phyloP scores from a whole-genome alignment of 331 rosid species.

The Arachis monticola region DNA sequence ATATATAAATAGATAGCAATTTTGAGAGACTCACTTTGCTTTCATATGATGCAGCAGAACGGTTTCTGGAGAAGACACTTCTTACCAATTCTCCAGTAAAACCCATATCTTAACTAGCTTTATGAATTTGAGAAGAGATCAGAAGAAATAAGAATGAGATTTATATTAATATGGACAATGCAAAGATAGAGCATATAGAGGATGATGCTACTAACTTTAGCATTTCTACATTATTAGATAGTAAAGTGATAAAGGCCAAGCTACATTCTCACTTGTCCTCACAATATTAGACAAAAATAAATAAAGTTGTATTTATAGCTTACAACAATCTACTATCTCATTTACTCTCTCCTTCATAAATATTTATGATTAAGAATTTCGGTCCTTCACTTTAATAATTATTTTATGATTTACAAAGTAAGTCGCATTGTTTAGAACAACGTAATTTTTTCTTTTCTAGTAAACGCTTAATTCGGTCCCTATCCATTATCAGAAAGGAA shows the following conservation, averaged over 20 bases:
- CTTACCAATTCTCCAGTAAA: constrained; percentile 75
- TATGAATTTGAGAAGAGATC: constrained; percentile 30
- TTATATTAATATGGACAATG: constrained; percentile 46
- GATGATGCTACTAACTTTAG: background rate
- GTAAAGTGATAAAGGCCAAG: constrained; percentile 46
- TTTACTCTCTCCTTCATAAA: no score
- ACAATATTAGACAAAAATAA: constrained; percentile 34
- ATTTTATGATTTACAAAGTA: no score
- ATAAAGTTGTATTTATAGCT: constrained; percentile 18
- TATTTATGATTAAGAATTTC: no score
- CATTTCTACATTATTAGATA: constrained; percentile 38
- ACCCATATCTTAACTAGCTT: constrained; percentile 57
- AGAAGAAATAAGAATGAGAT: constrained; percentile 19
- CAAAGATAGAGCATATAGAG: constrained; percentile 28
- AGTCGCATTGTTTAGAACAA: no score
- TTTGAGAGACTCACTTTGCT: constrained; percentile 59
- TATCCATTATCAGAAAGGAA: no score
- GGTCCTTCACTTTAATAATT: no score
- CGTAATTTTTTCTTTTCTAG: no score
- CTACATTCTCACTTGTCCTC: constrained; percentile 42
- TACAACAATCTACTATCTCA: constrained; percentile 4
- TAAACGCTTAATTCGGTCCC: no score
- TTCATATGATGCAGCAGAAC: constrained; percentile 53
- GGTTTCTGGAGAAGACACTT: constrained; percentile 75
- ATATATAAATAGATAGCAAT: constrained; percentile 34